Conservation (phyloP, 306 rosid species). For the Cucurbita argyrosperma region DNA sequence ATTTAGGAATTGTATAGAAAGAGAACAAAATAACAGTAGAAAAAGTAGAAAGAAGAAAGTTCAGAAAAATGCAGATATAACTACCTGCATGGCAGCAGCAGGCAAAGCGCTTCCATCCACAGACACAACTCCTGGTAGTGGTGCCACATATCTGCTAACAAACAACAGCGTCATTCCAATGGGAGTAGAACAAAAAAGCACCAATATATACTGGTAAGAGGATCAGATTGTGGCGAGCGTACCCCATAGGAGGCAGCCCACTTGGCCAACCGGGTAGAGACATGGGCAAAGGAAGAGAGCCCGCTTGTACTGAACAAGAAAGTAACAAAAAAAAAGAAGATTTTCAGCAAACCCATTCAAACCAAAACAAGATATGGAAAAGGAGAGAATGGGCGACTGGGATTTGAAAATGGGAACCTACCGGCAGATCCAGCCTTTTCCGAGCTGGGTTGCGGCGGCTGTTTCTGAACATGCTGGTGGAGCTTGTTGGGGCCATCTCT, state of each 20-base stretch:
- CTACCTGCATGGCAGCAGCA: constrained; percentile 63
- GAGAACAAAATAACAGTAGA: not conserved
- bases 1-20: not conserved
- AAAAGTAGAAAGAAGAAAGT: not conserved
- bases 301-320: constrained; percentile 35
- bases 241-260: constrained; percentile 89
- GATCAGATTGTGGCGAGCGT: constrained; percentile 14
- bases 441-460: constrained; percentile 13
- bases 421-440: constrained; percentile 64
- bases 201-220: not conserved
- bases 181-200: not conserved
- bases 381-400: not conserved
- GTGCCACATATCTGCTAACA: constrained; percentile 72
- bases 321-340: not conserved
- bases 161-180: constrained; percentile 27
- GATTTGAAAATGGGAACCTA: constrained; percentile 10
- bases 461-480: constrained; percentile 27
- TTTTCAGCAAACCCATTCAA: not conserved
- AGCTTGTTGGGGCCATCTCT: constrained; percentile 40
- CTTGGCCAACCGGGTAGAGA: constrained; percentile 77
- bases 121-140: constrained; percentile 81
- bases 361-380: not conserved
- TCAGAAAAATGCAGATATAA: not conserved
- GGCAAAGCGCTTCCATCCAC: constrained; percentile 71
- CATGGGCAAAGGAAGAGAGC: constrained; percentile 56